Conservation (phyloP, 2,329 filamentous ascomycete species). For the Pseudofabraea citricarpa region DNA sequence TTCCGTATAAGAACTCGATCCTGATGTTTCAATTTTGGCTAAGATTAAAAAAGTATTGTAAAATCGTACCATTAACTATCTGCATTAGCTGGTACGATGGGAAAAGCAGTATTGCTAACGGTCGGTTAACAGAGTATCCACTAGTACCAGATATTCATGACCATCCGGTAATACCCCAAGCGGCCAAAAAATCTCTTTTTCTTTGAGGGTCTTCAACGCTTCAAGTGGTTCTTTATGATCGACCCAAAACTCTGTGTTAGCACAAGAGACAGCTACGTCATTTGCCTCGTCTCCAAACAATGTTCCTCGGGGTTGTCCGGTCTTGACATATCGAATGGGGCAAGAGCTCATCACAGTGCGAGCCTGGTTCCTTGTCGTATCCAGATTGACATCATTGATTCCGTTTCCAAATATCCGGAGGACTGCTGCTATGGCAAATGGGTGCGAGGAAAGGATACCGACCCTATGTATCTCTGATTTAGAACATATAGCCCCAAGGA, state of each 20-base stretch:
- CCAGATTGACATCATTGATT: not conserved
- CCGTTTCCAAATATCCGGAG: slow-evolving; percentile 5
- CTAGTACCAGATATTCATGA: slow-evolving; percentile 8
- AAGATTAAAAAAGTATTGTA: no score
- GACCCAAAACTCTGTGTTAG: slow-evolving; percentile 7
- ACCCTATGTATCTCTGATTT: no score
- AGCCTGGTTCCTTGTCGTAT: no score
- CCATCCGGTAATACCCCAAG: slow-evolving; percentile 11
- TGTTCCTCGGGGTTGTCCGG: slow-evolving; percentile 3
- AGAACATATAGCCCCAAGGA: not conserved
- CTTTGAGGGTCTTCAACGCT: slow-evolving; percentile 4
- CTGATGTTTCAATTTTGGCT: no score
- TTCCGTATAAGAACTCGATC: no score
- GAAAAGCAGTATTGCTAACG: no score
- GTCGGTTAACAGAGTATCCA: no score
- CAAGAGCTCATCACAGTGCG: slow-evolving; percentile 4
- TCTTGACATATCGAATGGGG: slow-evolving; percentile 7
- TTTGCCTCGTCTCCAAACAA: not conserved
- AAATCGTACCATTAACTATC: no score
- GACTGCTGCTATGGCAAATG: slow-evolving; percentile 5
- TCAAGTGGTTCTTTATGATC: slow-evolving; percentile 10
- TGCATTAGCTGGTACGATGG: no score
- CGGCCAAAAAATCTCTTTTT: slow-evolving; percentile 4
- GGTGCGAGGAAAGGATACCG: slow-evolving; percentile 7
- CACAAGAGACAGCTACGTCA: not conserved